Evolutionary conservation across 371 early-diverging fungal genomes (phyloP), one percentile per base, ranked within the genome.

Genomic region (Lichtheimia corymbifera): DNA sequence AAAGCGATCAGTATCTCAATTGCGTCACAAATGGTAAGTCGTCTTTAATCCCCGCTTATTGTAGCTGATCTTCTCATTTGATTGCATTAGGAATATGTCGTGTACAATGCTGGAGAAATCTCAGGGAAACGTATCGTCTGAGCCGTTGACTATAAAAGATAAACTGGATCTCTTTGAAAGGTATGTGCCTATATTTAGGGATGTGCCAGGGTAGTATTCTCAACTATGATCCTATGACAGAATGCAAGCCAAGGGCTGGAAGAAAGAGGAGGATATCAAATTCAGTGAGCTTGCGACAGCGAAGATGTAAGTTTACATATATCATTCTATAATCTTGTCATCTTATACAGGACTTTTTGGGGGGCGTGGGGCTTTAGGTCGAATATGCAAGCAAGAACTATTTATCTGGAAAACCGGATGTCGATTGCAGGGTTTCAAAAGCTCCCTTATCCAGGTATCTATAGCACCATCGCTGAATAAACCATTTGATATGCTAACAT

Each of bases 81-180:
- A 5, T 14, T 47, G 47, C 47, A 47, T 18, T 47, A 47, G 47
- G 47, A 1, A 0, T 47, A 18, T 1, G 5, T 0, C 1, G n/a
- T 1, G 47, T 18, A 5, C 12, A 11, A 18, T 11, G 17, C 22
- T 22, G 9, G 17, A 18, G 18, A 47, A 11, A 7, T 47, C 47
- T 17, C 5, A n/a, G 12, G 47, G 22, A 11, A 22, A 47, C 1
- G 6, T 47, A 22, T 1, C 1, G 18, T 18, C n/a, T 18, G 1
- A 18, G 11, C 47, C 47, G 47, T 22, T 47, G 4, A 47, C 47
- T 47, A 5, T 47, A 0, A 22, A 47, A 22, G 47, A 47, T 47
- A n/a, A 47, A 22, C 47, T 47, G 5, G 47, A n/a, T n/a, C 17
- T 47, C n/a, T 47, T 47, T 47, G 47, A 47, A 47, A 47, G 47